Percentiles rank a stretch among this genome's conserved stretches.
These are phyloP conservation scores for Phoma sp. DNA, from an alignment of 2,329 filamentous ascomycete genomes.

Conservation along the genomic window DNA sequence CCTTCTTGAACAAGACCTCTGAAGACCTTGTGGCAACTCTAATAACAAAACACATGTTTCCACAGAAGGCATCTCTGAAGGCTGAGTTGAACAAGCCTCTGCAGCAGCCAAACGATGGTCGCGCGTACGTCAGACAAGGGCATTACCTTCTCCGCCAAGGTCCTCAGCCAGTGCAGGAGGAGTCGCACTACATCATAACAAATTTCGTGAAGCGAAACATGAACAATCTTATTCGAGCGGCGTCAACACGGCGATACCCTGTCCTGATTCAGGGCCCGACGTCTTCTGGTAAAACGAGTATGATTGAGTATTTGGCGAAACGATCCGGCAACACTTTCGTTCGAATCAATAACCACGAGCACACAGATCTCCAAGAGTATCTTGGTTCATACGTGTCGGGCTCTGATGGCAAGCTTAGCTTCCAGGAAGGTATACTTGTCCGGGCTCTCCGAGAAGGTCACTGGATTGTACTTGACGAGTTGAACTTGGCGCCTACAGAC, in stretches of 20 bases:
- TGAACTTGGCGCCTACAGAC: conserved; percentile 96
- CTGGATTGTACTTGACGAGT: conserved; percentile 97
- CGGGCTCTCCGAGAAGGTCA: conserved; percentile 90
- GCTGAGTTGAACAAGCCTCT: conserved; percentile 80
- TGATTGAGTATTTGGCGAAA: conserved; percentile 99
- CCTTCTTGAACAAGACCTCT: conserved; percentile 81
- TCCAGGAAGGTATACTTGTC: conserved; percentile 92
- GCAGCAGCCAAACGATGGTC: conserved; percentile 76
- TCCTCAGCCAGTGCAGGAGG: conserved; percentile 67
- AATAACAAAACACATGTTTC: conserved; percentile 80
- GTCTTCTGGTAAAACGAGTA: conserved; percentile 97
- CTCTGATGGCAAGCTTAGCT: conserved; percentile 80
- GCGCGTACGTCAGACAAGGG: conserved; percentile 80
- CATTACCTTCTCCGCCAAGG: conserved; percentile 93
- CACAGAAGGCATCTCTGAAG: conserved; percentile 70
- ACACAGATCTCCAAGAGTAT: conserved; percentile 98
- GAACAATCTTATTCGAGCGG: conserved; percentile 90
- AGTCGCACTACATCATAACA: conserved; percentile 93
- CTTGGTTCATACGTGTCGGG: conserved; percentile 92
- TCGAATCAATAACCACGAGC: conserved; percentile 98
- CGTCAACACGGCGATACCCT: conserved; percentile 89
- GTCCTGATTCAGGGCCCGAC: conserved; percentile 96
- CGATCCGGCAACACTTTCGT: conserved; percentile 96
- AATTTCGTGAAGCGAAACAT: conserved; percentile 94
- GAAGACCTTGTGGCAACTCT: conserved; percentile 79